phyloP scores from a whole-genome alignment of 2,329 filamentous ascomycete species.

The Talaromyces sp. region DNA sequence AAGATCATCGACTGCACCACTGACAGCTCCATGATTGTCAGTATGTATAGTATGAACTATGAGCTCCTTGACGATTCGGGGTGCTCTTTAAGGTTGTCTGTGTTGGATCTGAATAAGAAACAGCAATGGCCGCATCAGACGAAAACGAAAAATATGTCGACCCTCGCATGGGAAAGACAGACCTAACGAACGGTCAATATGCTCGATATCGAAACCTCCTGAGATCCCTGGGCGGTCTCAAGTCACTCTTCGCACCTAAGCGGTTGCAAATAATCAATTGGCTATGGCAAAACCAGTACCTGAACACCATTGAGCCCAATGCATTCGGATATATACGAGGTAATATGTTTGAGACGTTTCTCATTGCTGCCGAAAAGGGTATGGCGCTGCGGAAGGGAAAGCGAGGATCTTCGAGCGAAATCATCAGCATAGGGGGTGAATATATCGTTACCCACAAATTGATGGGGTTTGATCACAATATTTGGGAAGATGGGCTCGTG shows the following conservation, averaged over 20 bases:
- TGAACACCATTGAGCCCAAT: not conserved
- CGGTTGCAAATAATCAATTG: not conserved
- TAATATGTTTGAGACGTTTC: not conserved
- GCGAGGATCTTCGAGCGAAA: not conserved
- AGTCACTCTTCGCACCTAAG: not conserved
- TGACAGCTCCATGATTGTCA: not conserved
- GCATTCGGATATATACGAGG: not conserved
- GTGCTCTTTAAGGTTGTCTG: not conserved
- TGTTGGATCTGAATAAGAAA: not conserved
- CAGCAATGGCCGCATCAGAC: not conserved
- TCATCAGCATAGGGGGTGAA: not conserved
- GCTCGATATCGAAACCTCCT: not conserved
- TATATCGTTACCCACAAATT: conserved; percentile 5
- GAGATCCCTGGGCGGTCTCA: not conserved
- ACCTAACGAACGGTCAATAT: conserved; percentile 9
- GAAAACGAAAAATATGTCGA: conserved; percentile 5
- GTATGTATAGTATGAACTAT: not conserved
- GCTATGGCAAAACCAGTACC: conserved; percentile 8
- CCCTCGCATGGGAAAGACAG: not conserved
- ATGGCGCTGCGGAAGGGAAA: conserved; percentile 4
- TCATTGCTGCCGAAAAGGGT: conserved; percentile 9
- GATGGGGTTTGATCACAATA: not conserved
- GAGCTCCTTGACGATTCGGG: not conserved
- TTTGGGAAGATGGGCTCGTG: not conserved
- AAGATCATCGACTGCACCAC: not conserved